These are phyloP conservation scores for Physaria fendleri DNA, from an alignment of 345 rosid genomes.

Conservation along the genomic window DNA sequence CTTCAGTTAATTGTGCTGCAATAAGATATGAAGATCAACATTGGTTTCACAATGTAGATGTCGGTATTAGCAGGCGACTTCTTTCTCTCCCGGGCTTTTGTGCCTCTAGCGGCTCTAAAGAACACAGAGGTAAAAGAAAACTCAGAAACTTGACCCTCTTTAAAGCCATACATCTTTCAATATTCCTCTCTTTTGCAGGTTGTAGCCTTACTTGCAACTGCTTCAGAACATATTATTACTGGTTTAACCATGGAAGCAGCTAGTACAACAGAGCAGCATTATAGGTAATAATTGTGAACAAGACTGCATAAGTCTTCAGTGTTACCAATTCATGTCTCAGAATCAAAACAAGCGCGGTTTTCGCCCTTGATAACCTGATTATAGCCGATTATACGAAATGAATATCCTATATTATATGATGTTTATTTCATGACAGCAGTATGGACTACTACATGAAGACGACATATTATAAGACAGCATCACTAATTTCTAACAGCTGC, in stretches of 20 bases:
- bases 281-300: slow-evolving; percentile 49
- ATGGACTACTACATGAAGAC: slow-evolving; percentile 80
- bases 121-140: too few species aligned
- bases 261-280: slow-evolving; percentile 60
- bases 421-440: slow-evolving; percentile 40
- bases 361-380: background rate
- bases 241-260: slow-evolving; percentile 99
- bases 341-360: background rate
- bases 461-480: slow-evolving; percentile 88
- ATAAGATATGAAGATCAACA: background rate
- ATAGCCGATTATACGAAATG: background rate
- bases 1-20: too few species aligned
- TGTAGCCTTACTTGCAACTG: slow-evolving; percentile 72
- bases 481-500: slow-evolving; percentile 86
- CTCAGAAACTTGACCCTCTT: too few species aligned
- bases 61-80: slow-evolving; percentile 91
- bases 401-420: background rate
- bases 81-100: slow-evolving; percentile 88
- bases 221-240: slow-evolving; percentile 81
- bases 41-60: slow-evolving; percentile 42
- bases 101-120: slow-evolving; percentile 71
- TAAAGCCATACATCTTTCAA: too few species aligned
- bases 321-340: background rate
- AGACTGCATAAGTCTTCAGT: slow-evolving; percentile 2
- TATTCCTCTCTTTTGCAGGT: too few species aligned